Conservation (phyloP, 2,329 filamentous ascomycete genomes). For the Fusarium sp. region DNA sequence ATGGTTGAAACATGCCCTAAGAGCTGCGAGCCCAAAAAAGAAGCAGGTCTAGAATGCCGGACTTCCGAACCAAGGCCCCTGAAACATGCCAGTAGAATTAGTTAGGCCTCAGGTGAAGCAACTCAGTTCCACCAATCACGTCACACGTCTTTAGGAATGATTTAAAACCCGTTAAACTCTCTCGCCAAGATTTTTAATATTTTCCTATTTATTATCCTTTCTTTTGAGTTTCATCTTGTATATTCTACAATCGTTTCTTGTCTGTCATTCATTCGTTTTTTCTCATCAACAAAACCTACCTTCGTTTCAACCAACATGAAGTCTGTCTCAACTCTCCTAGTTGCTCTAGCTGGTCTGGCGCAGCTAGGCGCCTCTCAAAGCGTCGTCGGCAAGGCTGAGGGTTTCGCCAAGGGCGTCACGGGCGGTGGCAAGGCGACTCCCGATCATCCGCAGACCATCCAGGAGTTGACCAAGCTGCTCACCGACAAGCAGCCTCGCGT, state of each 20-base stretch:
- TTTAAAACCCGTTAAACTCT: too few species aligned
- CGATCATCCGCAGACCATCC: constrained; percentile 65
- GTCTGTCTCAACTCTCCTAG: background rate
- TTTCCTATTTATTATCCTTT: background rate
- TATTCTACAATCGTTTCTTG: background rate
- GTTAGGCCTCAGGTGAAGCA: background rate
- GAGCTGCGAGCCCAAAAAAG: too few species aligned
- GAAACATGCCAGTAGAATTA: background rate
- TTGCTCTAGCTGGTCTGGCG: constrained; percentile 3
- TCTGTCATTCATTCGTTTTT: background rate
- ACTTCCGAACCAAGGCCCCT: background rate
- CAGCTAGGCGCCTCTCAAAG: constrained; percentile 3
- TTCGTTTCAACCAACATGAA: background rate
- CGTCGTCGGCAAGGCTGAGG: constrained; percentile 53
- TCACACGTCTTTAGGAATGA: background rate
- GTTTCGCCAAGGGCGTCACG: constrained; percentile 65
- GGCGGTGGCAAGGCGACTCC: constrained; percentile 68
- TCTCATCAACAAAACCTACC: background rate
- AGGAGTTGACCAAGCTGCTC: constrained; percentile 69
- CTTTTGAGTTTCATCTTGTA: background rate
- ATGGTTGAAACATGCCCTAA: background rate
- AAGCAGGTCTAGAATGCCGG: background rate
- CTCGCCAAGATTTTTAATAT: background rate
- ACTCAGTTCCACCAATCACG: background rate
- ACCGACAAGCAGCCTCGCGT: constrained; percentile 63